Base-by-base conservation (phyloP, 352 stramenopile genomes). In the Phytophthora nicotianae region DNA sequence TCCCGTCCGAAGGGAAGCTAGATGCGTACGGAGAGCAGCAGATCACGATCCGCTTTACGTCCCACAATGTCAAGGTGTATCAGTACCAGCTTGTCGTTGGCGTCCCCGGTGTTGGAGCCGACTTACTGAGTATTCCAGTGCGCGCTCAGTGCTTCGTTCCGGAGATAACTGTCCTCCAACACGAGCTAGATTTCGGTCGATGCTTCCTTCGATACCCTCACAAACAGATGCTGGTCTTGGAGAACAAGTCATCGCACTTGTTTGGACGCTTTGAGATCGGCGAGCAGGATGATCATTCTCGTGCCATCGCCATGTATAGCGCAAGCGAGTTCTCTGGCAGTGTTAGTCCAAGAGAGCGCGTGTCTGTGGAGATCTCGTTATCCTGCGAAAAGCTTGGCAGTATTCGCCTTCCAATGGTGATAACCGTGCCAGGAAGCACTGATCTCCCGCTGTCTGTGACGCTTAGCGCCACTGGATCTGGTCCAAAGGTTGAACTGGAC, bases 191-290 rank as follows among this genome's bases (percentile, higher is more conserved):
- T 42, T 98, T 97, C 57, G 95, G 90, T 2, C 68, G 83, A 24
- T 96, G 89, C 49, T 98, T 96, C 55, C 65, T 98, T 14, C 82
- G 94, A 2, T 98, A 98, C 68, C 86, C 94, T 0, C 97, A 98
- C 79, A 86, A 83, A 23, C 70, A 92, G 52, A 87, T 81, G 32
- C 68, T 98, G 2, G 57, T 83, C 11, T 57, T 98, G 16, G 78
- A 93, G 47, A 98, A 98, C 74, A 89, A 79, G 23, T 95, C 84
- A 6, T 33, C 68, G 0, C 70, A 91, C 27, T 58, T 98, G 29
- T 75, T 75, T 11, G 93, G 89, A 0, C 76, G 90, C 27, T 98
- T 96, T 64, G 81, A 97, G 45, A 91, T 98, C 29, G 61, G 72
- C 0, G 84, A 96, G 43, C 95, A 98, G 46, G 93, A 98, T 35